phyloP scores from a whole-genome alignment of 164 flowering plant species.

The Aristolochia californica region DNA sequence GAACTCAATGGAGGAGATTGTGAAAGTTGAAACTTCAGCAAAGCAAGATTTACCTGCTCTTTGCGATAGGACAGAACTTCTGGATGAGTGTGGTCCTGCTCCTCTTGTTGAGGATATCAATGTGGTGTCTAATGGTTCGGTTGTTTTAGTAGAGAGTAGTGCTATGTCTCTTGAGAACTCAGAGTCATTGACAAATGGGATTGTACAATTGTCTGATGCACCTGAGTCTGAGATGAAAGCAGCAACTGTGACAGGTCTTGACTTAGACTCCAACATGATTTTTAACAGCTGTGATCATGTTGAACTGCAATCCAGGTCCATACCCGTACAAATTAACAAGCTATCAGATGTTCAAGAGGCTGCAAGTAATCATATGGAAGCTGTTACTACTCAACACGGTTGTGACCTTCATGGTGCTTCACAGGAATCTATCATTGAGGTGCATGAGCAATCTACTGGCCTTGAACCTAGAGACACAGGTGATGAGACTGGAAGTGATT shows the following conservation, averaged over 20 bases:
- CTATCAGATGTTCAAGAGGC: background rate
- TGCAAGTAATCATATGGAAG: background rate
- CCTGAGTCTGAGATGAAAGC: slow-evolving; percentile 11
- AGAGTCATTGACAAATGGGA: no score
- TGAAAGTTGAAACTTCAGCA: slow-evolving; percentile 4
- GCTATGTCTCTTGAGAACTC: no score
- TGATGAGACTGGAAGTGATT: background rate
- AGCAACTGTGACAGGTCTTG: slow-evolving; percentile 3
- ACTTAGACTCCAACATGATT: background rate
- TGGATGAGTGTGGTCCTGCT: no score
- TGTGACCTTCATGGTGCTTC: background rate
- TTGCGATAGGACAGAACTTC: no score
- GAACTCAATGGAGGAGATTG: slow-evolving; percentile 6
- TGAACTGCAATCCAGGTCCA: slow-evolving; percentile 7
- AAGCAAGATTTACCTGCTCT: no score
- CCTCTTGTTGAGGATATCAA: no score
- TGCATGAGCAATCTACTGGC: slow-evolving; percentile 11
- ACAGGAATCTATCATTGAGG: slow-evolving; percentile 1
- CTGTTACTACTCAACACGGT: background rate
- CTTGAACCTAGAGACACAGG: background rate
- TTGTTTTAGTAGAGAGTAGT: no score
- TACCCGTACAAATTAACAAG: slow-evolving; percentile 10
- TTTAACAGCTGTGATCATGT: background rate
- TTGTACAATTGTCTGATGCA: background rate
- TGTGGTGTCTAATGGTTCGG: no score